phyloP scores from a whole-genome alignment of 306 rosid species.

The Fragaria vesca region DNA sequence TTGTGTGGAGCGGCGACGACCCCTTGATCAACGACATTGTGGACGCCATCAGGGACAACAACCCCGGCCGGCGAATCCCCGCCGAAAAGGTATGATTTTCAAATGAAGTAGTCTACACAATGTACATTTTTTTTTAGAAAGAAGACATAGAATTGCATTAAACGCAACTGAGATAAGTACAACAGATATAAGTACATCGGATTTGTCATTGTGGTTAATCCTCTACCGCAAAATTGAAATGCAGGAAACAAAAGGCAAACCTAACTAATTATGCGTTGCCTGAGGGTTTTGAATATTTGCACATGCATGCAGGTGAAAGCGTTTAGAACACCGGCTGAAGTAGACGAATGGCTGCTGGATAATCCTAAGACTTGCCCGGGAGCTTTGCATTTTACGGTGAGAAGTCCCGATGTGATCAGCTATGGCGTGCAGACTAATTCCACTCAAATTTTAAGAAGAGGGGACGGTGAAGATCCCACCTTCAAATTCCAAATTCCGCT shows the following conservation, averaged over 20 bases:
- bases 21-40: constrained; percentile 41
- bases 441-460: constrained; percentile 42
- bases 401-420: constrained; percentile 47
- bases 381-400: constrained; percentile 68
- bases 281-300: too few species aligned
- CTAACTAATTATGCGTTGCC: too few species aligned
- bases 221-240: too few species aligned
- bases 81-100: constrained; percentile 29
- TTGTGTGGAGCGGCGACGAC: constrained; percentile 67
- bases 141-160: too few species aligned
- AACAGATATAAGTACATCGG: too few species aligned
- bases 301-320: constrained; percentile 42
- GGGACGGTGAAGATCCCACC: constrained; percentile 56
- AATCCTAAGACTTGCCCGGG: constrained; percentile 70
- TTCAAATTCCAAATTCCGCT: constrained; percentile 67
- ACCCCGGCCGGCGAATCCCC: constrained; percentile 68
- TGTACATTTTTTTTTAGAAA: too few species aligned
- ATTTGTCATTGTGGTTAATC: too few species aligned
- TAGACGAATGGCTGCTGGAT: constrained; percentile 58
- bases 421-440: constrained; percentile 90
- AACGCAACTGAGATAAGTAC: too few species aligned
- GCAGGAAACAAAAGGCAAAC: too few species aligned
- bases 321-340: constrained; percentile 45
- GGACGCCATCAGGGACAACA: constrained; percentile 55
- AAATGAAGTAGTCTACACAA: not conserved